Evolutionary conservation across 345 rosid genomes (phyloP), one percentile per base, ranked within the genome.

Genomic region (Populus alba): DNA sequence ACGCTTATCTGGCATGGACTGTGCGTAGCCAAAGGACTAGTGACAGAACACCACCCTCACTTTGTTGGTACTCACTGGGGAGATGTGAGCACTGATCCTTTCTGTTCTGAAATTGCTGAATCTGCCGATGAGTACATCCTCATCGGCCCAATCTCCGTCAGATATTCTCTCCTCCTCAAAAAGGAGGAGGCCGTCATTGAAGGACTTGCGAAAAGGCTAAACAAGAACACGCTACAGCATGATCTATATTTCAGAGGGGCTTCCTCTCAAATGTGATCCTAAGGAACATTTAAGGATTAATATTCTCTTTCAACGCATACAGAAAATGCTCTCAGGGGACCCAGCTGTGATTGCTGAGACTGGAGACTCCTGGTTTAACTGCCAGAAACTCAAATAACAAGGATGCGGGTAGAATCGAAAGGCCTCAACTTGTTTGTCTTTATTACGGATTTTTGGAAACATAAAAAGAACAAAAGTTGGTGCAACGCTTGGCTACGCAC

Each of bases 61-160:
- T 82, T 82, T 84, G 83, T 84, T 51, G 86, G 87, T 1, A 84
- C 83, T 25, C 81, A 83, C 37, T 83, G 84, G 83, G 87, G 86
- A 33, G 85, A 81, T 2, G 76, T 80, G 10, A 77, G 88, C 80
- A 77, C 87, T 33, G 37, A 33, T 23, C 41, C 83, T 25, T 86
- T 71, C 76, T 79, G 85, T 0, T 75, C 80, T 11, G 85, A 87
- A 66, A 87, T 82, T n/a, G 75, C 82, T 5, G 86, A 84, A 61
- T 82, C 87, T 3, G 81, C 85, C 10, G 85, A 82, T 76, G 89
- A 86, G 7, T 84, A 81, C 47, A 69, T 87, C 18, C 80, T 84
- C 47, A 86, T 74, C 12, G 89, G 89, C 33, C 87, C 87, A 27
- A 72, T 82, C 72, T 79, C 85, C 20, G 83, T 81, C 18, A 83